Base-by-base conservation (phyloP, 306 rosid species). In the Cucurbita maxima region DNA sequence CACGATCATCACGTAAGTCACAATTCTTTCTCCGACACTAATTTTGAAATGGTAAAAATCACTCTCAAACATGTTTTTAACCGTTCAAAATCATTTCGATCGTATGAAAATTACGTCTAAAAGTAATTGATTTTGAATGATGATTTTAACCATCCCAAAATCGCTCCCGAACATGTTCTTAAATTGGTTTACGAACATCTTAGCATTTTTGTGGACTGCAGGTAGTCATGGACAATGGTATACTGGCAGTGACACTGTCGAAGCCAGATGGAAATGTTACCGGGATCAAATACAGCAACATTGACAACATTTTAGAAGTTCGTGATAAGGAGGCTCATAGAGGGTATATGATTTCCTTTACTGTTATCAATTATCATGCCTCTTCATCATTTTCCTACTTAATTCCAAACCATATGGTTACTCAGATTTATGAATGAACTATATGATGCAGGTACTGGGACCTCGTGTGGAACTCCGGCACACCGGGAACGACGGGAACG, bases 181-280 rank as follows among this genome's bases (percentile, higher is more conserved):
- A 19, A 13, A 68, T 13, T 66, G 54, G 54, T 44, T 68, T 47
- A 68, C 0, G 22, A 44, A 12, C 48, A 14, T 47, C 25, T 47
- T n/a, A 47, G 57, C 57, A 30, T 44, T 37, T 44, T 40, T 68
- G 40, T 45, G 37, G 73, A 9, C 15, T 69, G 83, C 88, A 94
- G 99, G 97, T 91, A 76, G 87, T 88, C 84, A 85, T 94, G 91
- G 99, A 89, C 78, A 94, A 94, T 85, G 99, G 99, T 62, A 85
- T 94, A 75, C 53, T 85, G 72, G 95, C 91, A 79, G 91, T 94
- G 10, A 89, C 96, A 9, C 80, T 94, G 69, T 87, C 99, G n/a
- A 89, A 85, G 48, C 97, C 99, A 3, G 90, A 63, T 74, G 99
- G 97, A 56, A 89, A 89, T 77, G 88, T 94, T 48, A 94, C 92